A percentile compares a stretch with the other conserved stretches of the same genome.
These are phyloP conservation scores for Populus alba DNA, from an alignment of 345 rosid species.

Conservation along the genomic window DNA sequence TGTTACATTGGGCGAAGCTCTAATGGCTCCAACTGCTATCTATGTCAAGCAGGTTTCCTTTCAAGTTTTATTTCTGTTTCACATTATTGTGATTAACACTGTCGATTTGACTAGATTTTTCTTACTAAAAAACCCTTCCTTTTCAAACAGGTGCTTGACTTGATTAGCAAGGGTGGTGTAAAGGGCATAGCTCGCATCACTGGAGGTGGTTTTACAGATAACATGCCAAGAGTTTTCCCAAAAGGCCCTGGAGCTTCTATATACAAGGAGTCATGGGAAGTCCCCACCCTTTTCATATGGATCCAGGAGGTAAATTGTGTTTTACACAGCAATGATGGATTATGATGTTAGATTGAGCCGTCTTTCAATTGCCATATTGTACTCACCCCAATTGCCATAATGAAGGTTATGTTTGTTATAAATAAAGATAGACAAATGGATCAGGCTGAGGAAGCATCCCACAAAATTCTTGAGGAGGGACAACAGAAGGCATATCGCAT, in stretches of 20 bases:
- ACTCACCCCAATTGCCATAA: background rate
- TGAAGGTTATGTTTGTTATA: background rate
- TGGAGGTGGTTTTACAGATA: constrained; percentile 93
- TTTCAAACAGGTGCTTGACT: constrained; percentile 59
- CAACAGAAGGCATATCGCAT: constrained; percentile 48
- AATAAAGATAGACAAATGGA: background rate
- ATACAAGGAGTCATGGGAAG: constrained; percentile 62
- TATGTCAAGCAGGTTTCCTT: constrained; percentile 79
- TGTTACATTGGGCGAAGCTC: constrained; percentile 65
- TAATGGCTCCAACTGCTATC: constrained; percentile 90
- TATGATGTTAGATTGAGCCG: background rate
- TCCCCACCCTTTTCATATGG: constrained; percentile 77
- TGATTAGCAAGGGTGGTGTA: constrained; percentile 76
- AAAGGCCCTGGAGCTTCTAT: constrained; percentile 75
- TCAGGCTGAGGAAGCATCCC: constrained; percentile 52
- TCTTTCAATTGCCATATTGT: background rate
- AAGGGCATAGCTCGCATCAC: constrained; percentile 90
- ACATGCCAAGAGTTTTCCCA: constrained; percentile 82
- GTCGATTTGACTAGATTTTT: background rate
- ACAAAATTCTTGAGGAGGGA: constrained; percentile 45
- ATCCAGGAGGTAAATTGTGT: constrained; percentile 66
- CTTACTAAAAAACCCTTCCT: background rate
- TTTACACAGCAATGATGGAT: background rate
- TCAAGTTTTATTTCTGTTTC: constrained; percentile 6
- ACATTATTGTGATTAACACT: background rate